phyloP scores from a whole-genome alignment of 192 early-diverging fungal genomes.

The Backusella sp. region DNA sequence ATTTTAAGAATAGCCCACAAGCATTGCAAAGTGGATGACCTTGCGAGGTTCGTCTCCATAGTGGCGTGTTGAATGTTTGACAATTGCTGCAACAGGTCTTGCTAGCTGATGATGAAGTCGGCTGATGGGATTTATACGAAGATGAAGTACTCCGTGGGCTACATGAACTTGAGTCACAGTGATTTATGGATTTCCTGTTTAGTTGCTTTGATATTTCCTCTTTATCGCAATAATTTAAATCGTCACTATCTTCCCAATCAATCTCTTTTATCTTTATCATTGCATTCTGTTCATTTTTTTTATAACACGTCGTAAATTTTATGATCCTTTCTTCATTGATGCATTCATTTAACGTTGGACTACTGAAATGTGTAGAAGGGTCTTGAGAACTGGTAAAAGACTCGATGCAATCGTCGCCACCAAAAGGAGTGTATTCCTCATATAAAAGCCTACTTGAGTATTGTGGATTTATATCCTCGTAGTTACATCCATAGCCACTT shows the following conservation, averaged over 20 bases:
- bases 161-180: background rate
- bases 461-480: background rate
- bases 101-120: background rate
- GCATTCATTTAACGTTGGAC: background rate
- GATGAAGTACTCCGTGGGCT: background rate
- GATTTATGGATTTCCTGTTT: background rate
- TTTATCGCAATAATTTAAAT: background rate
- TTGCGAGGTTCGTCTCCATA: constrained; percentile 82
- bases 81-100: constrained; percentile 71
- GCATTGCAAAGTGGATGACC: constrained; percentile 92
- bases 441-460: background rate
- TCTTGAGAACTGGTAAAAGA: background rate
- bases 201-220: background rate
- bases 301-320: background rate
- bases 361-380: background rate
- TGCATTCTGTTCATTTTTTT: background rate
- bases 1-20: constrained; percentile 89
- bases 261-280: background rate
- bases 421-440: background rate
- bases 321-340: background rate
- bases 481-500: background rate
- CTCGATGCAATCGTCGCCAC: background rate
- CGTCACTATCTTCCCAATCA: background rate
- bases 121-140: background rate
- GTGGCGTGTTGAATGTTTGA: constrained; percentile 72